Percentiles rank a stretch among this genome's conserved stretches.
Evolutionary conservation across 208 protist species (phyloP).

Genomic region (Leishmania arabica): DNA sequence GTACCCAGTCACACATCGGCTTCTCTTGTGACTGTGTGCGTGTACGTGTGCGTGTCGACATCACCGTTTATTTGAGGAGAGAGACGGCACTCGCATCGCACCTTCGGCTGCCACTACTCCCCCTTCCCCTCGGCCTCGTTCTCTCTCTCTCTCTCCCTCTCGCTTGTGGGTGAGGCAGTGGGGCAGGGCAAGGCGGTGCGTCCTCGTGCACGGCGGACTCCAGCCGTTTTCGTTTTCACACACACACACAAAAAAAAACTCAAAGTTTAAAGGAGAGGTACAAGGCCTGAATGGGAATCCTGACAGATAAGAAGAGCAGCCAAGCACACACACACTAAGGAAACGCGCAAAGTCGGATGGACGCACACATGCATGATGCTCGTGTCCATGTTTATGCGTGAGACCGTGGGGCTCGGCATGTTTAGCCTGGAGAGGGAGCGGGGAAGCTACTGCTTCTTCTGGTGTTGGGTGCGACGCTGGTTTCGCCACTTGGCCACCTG

Average conservation of each 20-base stretch:
- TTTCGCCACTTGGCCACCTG: background rate
- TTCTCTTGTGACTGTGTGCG: background rate
- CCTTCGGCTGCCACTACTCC: background rate
- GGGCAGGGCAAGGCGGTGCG: background rate
- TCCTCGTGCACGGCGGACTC: background rate
- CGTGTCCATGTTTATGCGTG: background rate
- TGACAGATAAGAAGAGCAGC: background rate
- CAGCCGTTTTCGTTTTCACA: constrained; percentile 6
- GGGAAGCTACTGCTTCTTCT: background rate
- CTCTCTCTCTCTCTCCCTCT: background rate
- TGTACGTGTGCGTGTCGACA: background rate
- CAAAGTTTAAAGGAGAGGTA: background rate
- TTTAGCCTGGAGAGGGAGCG: background rate
- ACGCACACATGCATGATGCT: background rate
- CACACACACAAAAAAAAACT: background rate
- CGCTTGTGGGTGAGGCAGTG: background rate
- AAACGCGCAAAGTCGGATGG: too few species aligned
- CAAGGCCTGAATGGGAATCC: background rate
- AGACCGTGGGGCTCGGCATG: background rate
- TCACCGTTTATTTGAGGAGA: background rate
- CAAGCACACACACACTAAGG: background rate
- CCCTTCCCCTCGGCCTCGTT: background rate
- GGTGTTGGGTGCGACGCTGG: background rate
- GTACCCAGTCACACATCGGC: background rate
- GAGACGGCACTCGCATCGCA: background rate